Evolutionary conservation across 2,329 filamentous ascomycete species (phyloP).

Genomic region (Cordyceps cateniannulata): DNA sequence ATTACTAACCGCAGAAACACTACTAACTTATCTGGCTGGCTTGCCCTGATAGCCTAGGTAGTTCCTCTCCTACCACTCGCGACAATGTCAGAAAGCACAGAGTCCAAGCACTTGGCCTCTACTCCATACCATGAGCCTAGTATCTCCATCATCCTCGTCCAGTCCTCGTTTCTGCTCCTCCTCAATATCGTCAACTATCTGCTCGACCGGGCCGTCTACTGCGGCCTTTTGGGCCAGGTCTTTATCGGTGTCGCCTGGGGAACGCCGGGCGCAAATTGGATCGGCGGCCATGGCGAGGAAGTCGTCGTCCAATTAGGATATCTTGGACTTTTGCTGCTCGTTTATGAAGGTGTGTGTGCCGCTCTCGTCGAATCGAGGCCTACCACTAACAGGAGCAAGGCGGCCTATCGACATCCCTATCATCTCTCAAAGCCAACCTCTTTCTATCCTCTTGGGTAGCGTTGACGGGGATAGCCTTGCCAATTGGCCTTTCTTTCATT

Average conservation of each 20-base stretch:
- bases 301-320: constrained; percentile 62
- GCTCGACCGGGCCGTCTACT: constrained; percentile 57
- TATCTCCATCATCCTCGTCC: background rate
- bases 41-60: no score
- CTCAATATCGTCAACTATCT: constrained; percentile 24
- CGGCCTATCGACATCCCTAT: constrained; percentile 17
- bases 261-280: constrained; percentile 55
- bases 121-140: background rate
- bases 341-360: constrained; percentile 53
- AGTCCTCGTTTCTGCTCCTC: background rate
- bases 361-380: background rate
- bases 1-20: no score
- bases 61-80: background rate
- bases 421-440: constrained; percentile 50
- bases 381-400: background rate
- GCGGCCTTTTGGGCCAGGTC: constrained; percentile 66
- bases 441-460: constrained; percentile 56
- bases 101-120: background rate
- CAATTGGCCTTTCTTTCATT: constrained; percentile 60
- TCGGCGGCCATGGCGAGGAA: constrained; percentile 45
- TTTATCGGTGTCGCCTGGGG: constrained; percentile 66
- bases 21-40: no score
- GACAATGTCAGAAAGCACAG: background rate
- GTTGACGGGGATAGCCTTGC: constrained; percentile 55
- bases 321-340: constrained; percentile 63